Evolutionary conservation across 129 eudicot genomes (phyloP).

Genomic region (Scalesia atractyloides): DNA sequence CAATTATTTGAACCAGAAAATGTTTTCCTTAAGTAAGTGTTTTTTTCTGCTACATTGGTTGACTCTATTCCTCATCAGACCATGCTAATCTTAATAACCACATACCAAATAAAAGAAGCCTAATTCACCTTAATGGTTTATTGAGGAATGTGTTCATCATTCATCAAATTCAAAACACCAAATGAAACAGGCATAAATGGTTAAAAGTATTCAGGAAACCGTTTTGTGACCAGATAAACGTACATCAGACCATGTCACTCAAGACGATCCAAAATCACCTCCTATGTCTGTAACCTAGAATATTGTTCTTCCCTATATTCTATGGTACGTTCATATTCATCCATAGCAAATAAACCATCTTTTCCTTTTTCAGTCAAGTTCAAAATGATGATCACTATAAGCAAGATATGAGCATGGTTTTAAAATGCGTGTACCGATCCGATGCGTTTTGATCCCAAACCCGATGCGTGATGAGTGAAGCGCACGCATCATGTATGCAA

Average conservation of each 20-base stretch:
- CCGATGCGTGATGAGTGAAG: no score
- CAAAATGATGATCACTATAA: neutral
- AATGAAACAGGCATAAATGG: neutral
- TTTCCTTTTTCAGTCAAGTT: neutral
- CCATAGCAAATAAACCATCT: neutral
- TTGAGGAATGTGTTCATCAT: conserved; percentile 3
- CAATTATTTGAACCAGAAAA: neutral
- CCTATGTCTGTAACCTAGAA: neutral
- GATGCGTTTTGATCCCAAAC: no score
- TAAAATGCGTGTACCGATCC: no score
- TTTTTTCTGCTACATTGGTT: neutral
- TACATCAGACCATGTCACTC: conserved; percentile 1
- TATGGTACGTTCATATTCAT: neutral
- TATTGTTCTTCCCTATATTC: conserved; percentile 5
- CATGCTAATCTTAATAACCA: neutral
- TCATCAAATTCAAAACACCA: conserved; percentile 16
- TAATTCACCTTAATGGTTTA: neutral
- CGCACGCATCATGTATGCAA: no score
- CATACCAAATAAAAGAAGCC: neutral
- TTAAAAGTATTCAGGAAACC: neutral
- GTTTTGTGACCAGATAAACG: neutral
- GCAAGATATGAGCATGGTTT: no score
- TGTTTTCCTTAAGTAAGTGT: neutral
- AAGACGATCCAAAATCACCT: neutral
- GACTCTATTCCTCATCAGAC: neutral